Base-by-base conservation (phyloP, 2,329 filamentous ascomycete genomes). In the Monilinia vaccinii-corymbosi region DNA sequence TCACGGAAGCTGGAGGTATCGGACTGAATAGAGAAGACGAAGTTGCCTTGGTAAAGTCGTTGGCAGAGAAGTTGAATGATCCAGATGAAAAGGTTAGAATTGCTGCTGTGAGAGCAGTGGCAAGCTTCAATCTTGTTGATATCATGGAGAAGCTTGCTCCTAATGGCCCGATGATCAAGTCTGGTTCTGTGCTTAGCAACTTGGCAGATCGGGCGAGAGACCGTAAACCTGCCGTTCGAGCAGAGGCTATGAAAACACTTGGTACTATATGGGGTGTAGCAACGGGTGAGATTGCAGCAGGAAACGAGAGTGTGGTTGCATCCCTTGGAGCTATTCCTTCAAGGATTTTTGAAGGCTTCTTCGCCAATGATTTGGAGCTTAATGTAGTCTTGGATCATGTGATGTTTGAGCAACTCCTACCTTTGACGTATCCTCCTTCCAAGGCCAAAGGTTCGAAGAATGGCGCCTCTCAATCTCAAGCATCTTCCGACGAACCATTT, bases 191-290 rank as follows among this genome's bases (percentile, higher is more conserved):
- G 31, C 80, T 99, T 18, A 84, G 81, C 58, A 91, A 87, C 64
- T 81, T 99, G 31, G 89, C 90, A 32, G 91, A 97, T 70, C 84
- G 94, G 64, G 91, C 90, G 65, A 91, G 92, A 67, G 95, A 99
- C 75, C 87, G 87, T 63, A 93, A 88, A 71, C 83, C 86, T 16
- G 78, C 83, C 46, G 89, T 99, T 13, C 88, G 93, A 60, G 85
- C 89, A 44, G 90, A 93, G 67, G 92, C 91, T 28, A 96, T 96
- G 83, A 87, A 85, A 55, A 79, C 95, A 10, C 77, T 97, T 1
- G 89, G 84, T 13, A 89, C 86, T 63, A 85, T 97, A 32, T 99
- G 94, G 94, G 92, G 90, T n/a, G 92, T 95, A 21, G 93, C 90
- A 14, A 84, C 87, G 21, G 89, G 91, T 21, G 92, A 96, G 68